Conservation (phyloP, 352 stramenopile species). For the Phytophthora boehmeriae region DNA sequence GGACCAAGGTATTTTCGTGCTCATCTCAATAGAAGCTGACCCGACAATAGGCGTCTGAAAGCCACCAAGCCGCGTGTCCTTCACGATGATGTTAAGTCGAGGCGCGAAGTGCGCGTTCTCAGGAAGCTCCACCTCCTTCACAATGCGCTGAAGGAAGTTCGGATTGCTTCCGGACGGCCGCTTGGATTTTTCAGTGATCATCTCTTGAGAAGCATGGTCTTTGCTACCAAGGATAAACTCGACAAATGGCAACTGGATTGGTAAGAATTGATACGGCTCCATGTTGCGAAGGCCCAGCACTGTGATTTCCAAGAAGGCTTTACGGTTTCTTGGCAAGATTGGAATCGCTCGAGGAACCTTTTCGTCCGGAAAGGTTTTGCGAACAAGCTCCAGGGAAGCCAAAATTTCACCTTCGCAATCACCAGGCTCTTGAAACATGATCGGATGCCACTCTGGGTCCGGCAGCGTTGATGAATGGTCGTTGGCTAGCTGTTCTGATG, state of each 20-base stretch:
- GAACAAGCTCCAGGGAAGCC: conserved; percentile 74
- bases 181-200: conserved; percentile 89
- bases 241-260: conserved; percentile 87
- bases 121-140: conserved; percentile 88
- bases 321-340: conserved; percentile 69
- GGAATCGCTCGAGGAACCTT: conserved; percentile 52
- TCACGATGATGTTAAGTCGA: conserved; percentile 90
- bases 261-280: conserved; percentile 89
- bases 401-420: conserved; percentile 86
- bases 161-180: conserved; percentile 80
- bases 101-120: conserved; percentile 89
- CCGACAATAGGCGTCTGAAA: conserved; percentile 87
- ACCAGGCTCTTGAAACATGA: conserved; percentile 80
- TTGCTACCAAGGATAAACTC: conserved; percentile 90
- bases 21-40: conserved; percentile 87
- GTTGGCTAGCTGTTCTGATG: conserved; percentile 57
- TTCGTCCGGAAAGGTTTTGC: conserved; percentile 73
- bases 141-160: conserved; percentile 91
- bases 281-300: conserved; percentile 87
- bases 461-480: conserved; percentile 52
- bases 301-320: conserved; percentile 86
- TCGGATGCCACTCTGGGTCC: conserved; percentile 73
- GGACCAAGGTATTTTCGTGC: conserved; percentile 82
- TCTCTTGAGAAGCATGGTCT: conserved; percentile 76
- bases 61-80: conserved; percentile 88